phyloP scores from a whole-genome alignment of 2,329 filamentous ascomycete genomes.

The Berkeleyomyces rouxiae region DNA sequence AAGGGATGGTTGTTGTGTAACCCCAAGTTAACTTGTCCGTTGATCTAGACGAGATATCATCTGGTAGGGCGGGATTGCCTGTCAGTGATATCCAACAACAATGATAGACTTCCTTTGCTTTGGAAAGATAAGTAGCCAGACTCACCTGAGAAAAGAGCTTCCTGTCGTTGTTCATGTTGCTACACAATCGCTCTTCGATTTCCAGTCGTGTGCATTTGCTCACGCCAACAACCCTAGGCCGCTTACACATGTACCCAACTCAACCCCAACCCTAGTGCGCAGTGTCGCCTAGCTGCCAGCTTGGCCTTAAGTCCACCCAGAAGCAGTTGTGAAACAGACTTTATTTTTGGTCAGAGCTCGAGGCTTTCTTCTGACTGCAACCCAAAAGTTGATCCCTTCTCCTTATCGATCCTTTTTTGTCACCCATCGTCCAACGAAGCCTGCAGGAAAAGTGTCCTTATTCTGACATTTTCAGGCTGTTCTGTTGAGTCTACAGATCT shows the following conservation, averaged over 20 bases:
- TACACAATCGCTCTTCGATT: no score
- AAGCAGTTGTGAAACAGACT: neutral
- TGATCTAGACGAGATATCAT: no score
- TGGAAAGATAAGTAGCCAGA: no score
- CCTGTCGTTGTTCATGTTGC: no score
- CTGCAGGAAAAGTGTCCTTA: conserved; percentile 25
- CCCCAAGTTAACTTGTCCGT: no score
- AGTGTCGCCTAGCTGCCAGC: neutral
- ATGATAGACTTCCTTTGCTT: no score
- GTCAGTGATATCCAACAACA: no score
- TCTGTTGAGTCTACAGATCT: neutral
- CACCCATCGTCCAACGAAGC: neutral
- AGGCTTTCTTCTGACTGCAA: neutral
- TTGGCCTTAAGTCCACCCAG: conserved; percentile 8
- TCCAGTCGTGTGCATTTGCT: no score
- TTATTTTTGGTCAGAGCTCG: neutral
- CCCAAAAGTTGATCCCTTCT: neutral
- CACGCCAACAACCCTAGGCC: neutral
- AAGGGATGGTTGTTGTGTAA: no score
- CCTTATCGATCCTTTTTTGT: neutral
- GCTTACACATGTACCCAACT: neutral
- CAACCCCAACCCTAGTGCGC: neutral
- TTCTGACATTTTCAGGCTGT: neutral
- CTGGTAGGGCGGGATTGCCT: no score
- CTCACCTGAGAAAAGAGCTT: no score